A percentile compares a stretch with the other conserved stretches of the same genome.
phyloP scores from a whole-genome alignment of 2,329 filamentous ascomycete genomes.

The Aspergillus aculeatinus region DNA sequence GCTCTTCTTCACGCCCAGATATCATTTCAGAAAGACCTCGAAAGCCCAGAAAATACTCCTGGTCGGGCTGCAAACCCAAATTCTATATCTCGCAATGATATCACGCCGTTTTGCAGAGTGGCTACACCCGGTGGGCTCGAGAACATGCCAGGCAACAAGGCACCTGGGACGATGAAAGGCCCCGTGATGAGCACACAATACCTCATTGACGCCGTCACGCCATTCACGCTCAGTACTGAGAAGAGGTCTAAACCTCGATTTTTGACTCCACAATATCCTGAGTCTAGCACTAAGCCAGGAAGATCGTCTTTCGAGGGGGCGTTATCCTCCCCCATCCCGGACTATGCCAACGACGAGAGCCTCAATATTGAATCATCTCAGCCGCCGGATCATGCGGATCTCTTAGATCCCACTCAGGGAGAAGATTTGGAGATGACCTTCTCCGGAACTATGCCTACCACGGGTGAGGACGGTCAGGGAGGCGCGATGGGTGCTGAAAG shows the following conservation, averaged over 20 bases:
- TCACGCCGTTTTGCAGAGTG: slow-evolving; percentile 33
- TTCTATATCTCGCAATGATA: slow-evolving; percentile 17
- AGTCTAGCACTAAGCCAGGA: slow-evolving; percentile 16
- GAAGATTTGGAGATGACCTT: slow-evolving; percentile 32
- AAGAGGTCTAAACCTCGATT: slow-evolving; percentile 17
- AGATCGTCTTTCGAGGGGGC: slow-evolving; percentile 24
- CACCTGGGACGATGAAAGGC: slow-evolving; percentile 15
- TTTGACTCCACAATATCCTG: slow-evolving; percentile 7
- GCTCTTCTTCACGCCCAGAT: slow-evolving; percentile 40
- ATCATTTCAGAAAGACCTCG: slow-evolving; percentile 41
- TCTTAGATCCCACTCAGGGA: slow-evolving; percentile 16
- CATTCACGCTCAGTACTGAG: slow-evolving; percentile 40
- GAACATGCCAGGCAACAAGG: slow-evolving; percentile 3
- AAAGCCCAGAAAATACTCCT: slow-evolving; percentile 26
- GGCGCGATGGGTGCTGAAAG: slow-evolving; percentile 29
- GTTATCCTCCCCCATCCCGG: slow-evolving; percentile 8
- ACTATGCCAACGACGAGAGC: slow-evolving; percentile 7
- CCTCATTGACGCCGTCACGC: slow-evolving; percentile 42
- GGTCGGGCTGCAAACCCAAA: slow-evolving; percentile 14
- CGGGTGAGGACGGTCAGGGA: slow-evolving; percentile 38
- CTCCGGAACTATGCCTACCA: slow-evolving; percentile 33
- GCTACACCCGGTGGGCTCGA: slow-evolving; percentile 12
- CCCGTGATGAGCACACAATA: slow-evolving; percentile 41
- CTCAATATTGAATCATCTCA: slow-evolving; percentile 9
- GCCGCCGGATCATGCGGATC: slow-evolving; percentile 6